Conservation (phyloP, 2,329 filamentous ascomycete species). For the Elsinoe australis region DNA sequence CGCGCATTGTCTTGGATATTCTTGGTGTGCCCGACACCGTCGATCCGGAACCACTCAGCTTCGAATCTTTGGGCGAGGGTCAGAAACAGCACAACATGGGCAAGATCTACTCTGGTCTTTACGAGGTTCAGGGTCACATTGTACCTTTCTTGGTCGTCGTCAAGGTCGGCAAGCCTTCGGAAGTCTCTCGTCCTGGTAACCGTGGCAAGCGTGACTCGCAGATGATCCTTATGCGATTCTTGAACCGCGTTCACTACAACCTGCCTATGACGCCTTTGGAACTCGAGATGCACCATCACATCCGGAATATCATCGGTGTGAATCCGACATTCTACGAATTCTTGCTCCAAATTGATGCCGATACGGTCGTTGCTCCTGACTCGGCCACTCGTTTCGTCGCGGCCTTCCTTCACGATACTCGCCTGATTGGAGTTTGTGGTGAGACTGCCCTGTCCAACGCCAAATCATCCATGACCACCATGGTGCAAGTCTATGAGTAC, state of each 20-base stretch:
- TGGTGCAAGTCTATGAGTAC: slow-evolving; percentile 99
- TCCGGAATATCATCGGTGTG: slow-evolving; percentile 96
- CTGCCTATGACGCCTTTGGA: slow-evolving; percentile 92
- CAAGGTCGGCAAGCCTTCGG: slow-evolving; percentile 84
- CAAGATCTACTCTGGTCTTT: slow-evolving; percentile 95
- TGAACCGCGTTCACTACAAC: slow-evolving; percentile 98
- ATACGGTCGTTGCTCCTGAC: slow-evolving; percentile 86
- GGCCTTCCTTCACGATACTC: slow-evolving; percentile 82
- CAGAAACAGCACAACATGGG: slow-evolving; percentile 99
- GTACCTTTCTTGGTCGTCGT: slow-evolving; percentile 95
- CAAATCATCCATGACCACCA: slow-evolving; percentile 87
- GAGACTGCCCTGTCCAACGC: slow-evolving; percentile 91
- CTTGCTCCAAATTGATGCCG: slow-evolving; percentile 91
- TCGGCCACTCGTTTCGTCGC: slow-evolving; percentile 88
- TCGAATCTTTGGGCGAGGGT: slow-evolving; percentile 91
- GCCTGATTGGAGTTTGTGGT: slow-evolving; percentile 88
- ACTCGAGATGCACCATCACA: slow-evolving; percentile 97
- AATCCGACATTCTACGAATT: slow-evolving; percentile 99
- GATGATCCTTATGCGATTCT: slow-evolving; percentile 97
- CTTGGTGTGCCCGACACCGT: slow-evolving; percentile 88
- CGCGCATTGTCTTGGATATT: slow-evolving; percentile 93
- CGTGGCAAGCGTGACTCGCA: slow-evolving; percentile 99
- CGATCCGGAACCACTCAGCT: slow-evolving; percentile 91
- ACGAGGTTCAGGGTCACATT: slow-evolving; percentile 96
- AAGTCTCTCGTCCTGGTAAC: slow-evolving; percentile 72